phyloP scores from a whole-genome alignment of 176 grass and related monocot genomes.

The Hordeum marinum region DNA sequence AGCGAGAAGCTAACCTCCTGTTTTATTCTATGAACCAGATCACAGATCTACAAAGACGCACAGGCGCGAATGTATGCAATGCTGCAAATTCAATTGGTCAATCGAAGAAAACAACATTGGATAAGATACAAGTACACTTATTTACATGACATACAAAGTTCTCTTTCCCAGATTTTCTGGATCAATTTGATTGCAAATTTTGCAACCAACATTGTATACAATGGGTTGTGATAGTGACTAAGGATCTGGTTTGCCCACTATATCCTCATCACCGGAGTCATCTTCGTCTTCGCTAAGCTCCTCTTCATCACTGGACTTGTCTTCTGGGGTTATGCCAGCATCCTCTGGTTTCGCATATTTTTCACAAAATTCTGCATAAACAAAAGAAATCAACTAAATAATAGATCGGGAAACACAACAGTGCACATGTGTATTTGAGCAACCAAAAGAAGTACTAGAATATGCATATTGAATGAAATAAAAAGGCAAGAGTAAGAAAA shows the following conservation, averaged over 20 bases:
- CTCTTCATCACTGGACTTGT: conserved; percentile 78
- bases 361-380: conserved; percentile 65
- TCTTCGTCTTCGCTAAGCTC: conserved; percentile 79
- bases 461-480: background rate
- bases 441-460: background rate
- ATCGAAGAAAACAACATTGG: conserved; percentile 26
- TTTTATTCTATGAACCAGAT: conserved; percentile 9
- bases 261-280: conserved; percentile 55
- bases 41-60: conserved; percentile 1
- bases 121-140: conserved; percentile 53
- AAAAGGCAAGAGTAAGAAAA: background rate
- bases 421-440: background rate
- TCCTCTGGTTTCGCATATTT: conserved; percentile 79
- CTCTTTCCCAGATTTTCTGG: background rate
- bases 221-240: conserved; percentile 26
- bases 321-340: conserved; percentile 57
- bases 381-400: background rate
- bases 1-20: background rate
- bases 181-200: conserved; percentile 37
- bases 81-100: conserved; percentile 6
- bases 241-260: conserved; percentile 76
- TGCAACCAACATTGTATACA: conserved; percentile 43
- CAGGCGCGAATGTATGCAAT: background rate
- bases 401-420: background rate
- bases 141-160: conserved; percentile 43